Percentiles rank a stretch among this genome's conserved stretches.
phyloP scores from a whole-genome alignment of 176 grass and related monocot species.

The Neostapfia colusana region DNA sequence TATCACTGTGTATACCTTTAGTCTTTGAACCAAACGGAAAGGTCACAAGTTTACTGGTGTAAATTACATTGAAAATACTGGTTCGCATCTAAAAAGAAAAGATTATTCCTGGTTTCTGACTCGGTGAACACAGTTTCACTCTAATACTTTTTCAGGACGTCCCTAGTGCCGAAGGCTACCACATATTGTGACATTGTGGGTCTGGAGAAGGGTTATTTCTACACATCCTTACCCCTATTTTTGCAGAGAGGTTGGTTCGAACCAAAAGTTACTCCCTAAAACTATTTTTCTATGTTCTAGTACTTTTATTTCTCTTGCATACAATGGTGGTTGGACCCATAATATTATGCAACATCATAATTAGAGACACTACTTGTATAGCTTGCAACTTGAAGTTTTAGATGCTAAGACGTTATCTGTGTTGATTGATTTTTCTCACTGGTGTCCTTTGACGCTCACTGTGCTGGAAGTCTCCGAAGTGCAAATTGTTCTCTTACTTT shows the following conservation, averaged over 20 bases:
- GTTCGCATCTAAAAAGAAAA: neutral
- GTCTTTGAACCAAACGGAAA: too few species aligned
- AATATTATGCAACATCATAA: neutral
- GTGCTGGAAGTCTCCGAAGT: neutral
- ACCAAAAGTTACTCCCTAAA: neutral
- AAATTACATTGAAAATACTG: neutral
- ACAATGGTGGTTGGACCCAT: neutral
- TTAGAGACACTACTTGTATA: constrained; percentile 8
- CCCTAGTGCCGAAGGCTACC: too few species aligned
- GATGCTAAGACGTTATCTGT: neutral
- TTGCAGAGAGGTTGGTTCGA: too few species aligned
- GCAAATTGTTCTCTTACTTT: neutral
- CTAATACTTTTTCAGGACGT: too few species aligned
- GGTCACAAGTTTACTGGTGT: too few species aligned
- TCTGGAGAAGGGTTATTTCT: too few species aligned
- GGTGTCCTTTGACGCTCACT: constrained; percentile 9
- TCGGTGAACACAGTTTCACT: neutral
- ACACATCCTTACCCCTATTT: too few species aligned
- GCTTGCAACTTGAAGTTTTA: constrained; percentile 2
- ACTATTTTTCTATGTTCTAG: neutral
- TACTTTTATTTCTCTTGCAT: constrained; percentile 8
- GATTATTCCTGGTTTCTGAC: neutral
- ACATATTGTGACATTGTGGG: neutral
- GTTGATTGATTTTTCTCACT: constrained; percentile 9
- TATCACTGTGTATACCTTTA: too few species aligned